Evolutionary conservation across 225 moss, liverwort and hornwort species (phyloP), one percentile per base, ranked within the genome.

Genomic region (Marchantia polymorpha): DNA sequence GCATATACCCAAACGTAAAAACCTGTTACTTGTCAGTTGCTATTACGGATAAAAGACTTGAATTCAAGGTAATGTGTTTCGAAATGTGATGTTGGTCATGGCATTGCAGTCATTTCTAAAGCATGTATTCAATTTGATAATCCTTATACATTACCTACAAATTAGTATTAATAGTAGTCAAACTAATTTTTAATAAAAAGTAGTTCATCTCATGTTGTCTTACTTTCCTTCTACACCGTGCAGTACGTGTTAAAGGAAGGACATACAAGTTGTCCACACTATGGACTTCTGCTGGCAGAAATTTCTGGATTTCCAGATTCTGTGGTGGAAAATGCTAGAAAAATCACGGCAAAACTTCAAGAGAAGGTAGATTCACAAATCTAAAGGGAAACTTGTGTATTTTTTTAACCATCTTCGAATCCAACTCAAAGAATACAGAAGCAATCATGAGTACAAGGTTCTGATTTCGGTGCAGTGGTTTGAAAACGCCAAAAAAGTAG

Each of bases 161-260:
- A 15, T 22, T 16, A 47, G 4, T 50, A 39, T 2, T 2, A 2
- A 2, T 39, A 39, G 39, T 39, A 39, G 39, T 39, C 39, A 39
- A 39, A 39, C 39, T 39, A 39, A 39, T 39, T 39, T 2, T 39
- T 39, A 39, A 39, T 39, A 2, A 2, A 2, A 39, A 39, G 39
- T 39, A 39, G 5, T 39, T 71, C 22, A 3, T 48, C 20, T 26
- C 39, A 46, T 50, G 48, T 27, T 6, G 25, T 60, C 20, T 64
- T 23, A 16, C 67, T 54, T 66, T 56, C 27, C 19, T 58, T 48
- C 25, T 12, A 16, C 17, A 65, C n/a, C 39, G 23, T 85, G 50
- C 86, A 96, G 94, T 94, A 91, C 73, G 79, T 90, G 68, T 90
- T 97, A 61, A 90, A 84, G 81, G 92, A 90, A 88, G 94, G 97